phyloP scores from a whole-genome alignment of 2,329 filamentous ascomycete species.

The Ilyonectria sp. region DNA sequence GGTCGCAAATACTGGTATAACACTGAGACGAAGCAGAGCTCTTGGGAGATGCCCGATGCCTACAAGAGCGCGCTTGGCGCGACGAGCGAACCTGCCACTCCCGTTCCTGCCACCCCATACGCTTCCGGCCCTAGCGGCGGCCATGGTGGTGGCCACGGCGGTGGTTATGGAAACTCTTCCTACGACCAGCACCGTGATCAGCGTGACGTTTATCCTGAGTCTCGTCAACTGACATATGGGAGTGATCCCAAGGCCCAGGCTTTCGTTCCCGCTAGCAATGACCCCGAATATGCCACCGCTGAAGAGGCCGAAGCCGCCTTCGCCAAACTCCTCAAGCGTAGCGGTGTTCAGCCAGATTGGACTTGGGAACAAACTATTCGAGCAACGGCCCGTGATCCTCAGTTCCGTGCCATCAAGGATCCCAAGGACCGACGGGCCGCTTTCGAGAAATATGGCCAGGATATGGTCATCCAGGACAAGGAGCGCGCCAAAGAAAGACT shows the following conservation, averaged over 20 bases:
- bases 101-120: conserved; percentile 60
- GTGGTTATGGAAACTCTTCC: conserved; percentile 53
- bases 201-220: conserved; percentile 64
- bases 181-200: conserved; percentile 55
- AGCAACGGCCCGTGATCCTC: conserved; percentile 88
- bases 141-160: conserved; percentile 41
- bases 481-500: conserved; percentile 94
- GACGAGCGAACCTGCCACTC: conserved; percentile 61
- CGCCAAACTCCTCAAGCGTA: conserved; percentile 87
- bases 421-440: conserved; percentile 90
- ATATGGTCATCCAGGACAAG: conserved; percentile 92
- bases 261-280: conserved; percentile 75
- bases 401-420: conserved; percentile 94
- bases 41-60: conserved; percentile 92
- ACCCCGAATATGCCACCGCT: conserved; percentile 83
- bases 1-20: conserved; percentile 98
- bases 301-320: conserved; percentile 97
- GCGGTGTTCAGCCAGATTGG: conserved; percentile 92
- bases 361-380: conserved; percentile 92
- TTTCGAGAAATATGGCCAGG: conserved; percentile 95
- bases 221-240: conserved; percentile 71
- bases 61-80: conserved; percentile 83
- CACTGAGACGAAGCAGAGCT: conserved; percentile 90
- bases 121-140: conserved; percentile 52
- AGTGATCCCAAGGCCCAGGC: conserved; percentile 70